Evolutionary conservation across 345 rosid species (phyloP), one percentile per base, ranked within the genome.

Genomic region (Populus simonii): DNA sequence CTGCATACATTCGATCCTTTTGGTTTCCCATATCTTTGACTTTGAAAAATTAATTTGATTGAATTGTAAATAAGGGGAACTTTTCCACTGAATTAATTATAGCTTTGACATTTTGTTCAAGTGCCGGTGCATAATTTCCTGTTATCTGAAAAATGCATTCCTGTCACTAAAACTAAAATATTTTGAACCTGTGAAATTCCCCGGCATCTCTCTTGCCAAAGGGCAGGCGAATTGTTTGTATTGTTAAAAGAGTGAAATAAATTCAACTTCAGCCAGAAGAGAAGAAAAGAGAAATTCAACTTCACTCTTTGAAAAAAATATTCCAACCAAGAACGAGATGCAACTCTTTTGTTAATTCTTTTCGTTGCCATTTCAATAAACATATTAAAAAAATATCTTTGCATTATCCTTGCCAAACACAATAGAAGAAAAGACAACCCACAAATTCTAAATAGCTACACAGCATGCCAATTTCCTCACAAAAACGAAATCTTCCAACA

Each of bases 51-150:
- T 79, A 74, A 36, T 82, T 79, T 79, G 70, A 78, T 73, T 83
- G 76, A 66, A 73, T 77, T 79, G 82, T 81, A 79, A 67, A 83
- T 27, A 79, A 81, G 65, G 74, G 68, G 16, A 68, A 47, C 76
- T 70, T 20, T 73, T 29, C 75, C 62, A 33, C 38, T 68, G 12
- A 15, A 63, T 15, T 69, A 27, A 57, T 35, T 43, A 33, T 33
- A 33, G 47, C 49, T 23, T 45, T 70, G 33, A 66, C 61, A 20
- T 59, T 57, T 74, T 65, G 51, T 80, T 78, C 68, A 63, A 53
- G 66, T 36, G 13, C 71, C 75, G 41, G 41, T 55, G 59, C 73
- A 43, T 53, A 4, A 6, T 29, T 27, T 2, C 70, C 36, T 6
- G 7, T 22, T 29, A 27, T 66, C 29, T 20, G 11, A 36, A 8